These are phyloP conservation scores for Digitaria exilis DNA, from an alignment of 202 grass and related monocot genomes.

Conservation along the genomic window DNA sequence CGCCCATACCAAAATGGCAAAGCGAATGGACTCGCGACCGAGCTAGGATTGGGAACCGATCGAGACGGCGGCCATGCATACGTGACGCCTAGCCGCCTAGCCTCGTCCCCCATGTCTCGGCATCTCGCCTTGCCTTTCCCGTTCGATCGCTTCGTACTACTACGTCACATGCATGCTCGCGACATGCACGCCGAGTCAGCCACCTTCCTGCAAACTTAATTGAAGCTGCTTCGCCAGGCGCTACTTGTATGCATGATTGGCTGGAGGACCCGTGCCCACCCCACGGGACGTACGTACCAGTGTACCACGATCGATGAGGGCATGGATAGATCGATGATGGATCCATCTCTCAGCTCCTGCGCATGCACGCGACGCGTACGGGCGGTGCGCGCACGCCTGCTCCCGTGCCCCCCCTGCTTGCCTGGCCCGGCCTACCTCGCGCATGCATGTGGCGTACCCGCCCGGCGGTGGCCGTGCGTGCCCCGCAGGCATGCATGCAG, in stretches of 20 bases:
- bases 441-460: conserved; percentile 33
- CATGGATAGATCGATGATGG: not conserved
- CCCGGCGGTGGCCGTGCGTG: conserved; percentile 9
- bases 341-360: no score
- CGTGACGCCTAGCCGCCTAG: not conserved
- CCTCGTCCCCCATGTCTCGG: not conserved
- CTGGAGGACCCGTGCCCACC: not conserved
- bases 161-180: conserved; percentile 40
- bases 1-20: conserved; percentile 40
- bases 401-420: not conserved
- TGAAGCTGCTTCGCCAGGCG: not conserved
- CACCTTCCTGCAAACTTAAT: not conserved
- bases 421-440: not conserved
- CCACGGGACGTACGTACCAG: conserved; percentile 3
- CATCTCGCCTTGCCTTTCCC: not conserved
- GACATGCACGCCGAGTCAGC: not conserved
- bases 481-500: not conserved
- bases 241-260: not conserved
- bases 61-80: not conserved
- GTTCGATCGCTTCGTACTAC: not conserved
- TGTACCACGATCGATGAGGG: not conserved
- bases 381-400: not conserved
- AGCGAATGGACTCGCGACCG: conserved; percentile 13
- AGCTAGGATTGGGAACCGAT: not conserved
- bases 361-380: conserved; percentile 13